Conservation (phyloP, 2,329 filamentous ascomycete genomes). For the Xylaria sp. region DNA sequence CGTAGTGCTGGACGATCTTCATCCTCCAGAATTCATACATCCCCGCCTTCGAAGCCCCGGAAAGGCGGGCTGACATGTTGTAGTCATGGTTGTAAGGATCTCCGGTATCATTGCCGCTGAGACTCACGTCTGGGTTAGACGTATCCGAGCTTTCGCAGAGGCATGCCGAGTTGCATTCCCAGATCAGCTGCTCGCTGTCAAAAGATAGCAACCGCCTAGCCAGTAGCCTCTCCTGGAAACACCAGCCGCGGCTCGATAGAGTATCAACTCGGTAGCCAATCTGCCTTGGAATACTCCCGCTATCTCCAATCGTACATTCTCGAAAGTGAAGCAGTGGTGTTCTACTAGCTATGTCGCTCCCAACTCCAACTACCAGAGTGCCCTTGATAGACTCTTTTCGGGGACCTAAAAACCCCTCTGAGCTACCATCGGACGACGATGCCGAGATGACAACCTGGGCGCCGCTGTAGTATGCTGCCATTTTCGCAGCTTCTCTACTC, state of each 20-base stretch:
- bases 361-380: background rate
- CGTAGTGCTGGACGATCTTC: background rate
- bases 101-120: background rate
- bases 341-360: background rate
- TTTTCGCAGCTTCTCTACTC: background rate
- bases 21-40: background rate
- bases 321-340: background rate
- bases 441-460: background rate
- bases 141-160: background rate
- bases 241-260: background rate
- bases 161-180: background rate
- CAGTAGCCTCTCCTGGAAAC: background rate
- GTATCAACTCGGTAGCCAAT: background rate
- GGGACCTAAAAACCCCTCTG: background rate
- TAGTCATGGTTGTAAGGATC: background rate
- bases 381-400: background rate
- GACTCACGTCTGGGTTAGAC: background rate
- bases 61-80: background rate
- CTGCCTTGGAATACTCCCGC: background rate
- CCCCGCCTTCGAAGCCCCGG: background rate
- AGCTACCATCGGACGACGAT: background rate
- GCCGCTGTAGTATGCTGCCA: background rate
- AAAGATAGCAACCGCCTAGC: background rate
- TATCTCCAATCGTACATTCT: background rate
- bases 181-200: background rate